Percentiles rank a stretch among this genome's conserved stretches.
Evolutionary conservation across 768 basidiomycete species (phyloP).

Genomic region (Imleria badia): DNA sequence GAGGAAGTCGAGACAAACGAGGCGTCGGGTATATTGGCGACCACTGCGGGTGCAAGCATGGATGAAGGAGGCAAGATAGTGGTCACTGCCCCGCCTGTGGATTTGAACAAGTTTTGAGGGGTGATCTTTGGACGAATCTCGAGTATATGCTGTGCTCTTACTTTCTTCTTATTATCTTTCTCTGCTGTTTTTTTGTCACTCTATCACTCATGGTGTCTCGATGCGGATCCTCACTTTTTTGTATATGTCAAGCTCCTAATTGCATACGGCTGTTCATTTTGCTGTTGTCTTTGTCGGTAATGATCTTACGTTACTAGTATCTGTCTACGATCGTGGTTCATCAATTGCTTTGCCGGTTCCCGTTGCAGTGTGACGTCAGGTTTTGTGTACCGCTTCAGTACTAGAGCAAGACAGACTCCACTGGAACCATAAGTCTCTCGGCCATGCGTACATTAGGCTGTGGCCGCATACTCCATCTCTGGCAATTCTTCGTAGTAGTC

Average conservation of each 20-base stretch:
- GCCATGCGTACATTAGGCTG: no score
- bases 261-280: neutral
- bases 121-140: neutral
- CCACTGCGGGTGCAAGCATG: slow-evolving; percentile 53
- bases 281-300: neutral
- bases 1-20: slow-evolving; percentile 61
- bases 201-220: neutral
- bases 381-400: no score
- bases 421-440: no score
- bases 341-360: neutral
- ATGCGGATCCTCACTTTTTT: neutral
- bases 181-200: neutral
- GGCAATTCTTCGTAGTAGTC: no score
- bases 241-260: neutral
- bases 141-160: neutral
- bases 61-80: slow-evolving; percentile 57
- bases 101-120: slow-evolving; percentile 30
- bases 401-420: no score
- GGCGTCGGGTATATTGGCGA: slow-evolving; percentile 51
- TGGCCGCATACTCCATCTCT: no score
- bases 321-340: neutral
- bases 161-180: neutral
- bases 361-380: no score
- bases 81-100: slow-evolving; percentile 22
- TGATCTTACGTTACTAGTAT: neutral